Conservation (phyloP, 148 eudicot genomes). For the Selenicereus undatus region DNA sequence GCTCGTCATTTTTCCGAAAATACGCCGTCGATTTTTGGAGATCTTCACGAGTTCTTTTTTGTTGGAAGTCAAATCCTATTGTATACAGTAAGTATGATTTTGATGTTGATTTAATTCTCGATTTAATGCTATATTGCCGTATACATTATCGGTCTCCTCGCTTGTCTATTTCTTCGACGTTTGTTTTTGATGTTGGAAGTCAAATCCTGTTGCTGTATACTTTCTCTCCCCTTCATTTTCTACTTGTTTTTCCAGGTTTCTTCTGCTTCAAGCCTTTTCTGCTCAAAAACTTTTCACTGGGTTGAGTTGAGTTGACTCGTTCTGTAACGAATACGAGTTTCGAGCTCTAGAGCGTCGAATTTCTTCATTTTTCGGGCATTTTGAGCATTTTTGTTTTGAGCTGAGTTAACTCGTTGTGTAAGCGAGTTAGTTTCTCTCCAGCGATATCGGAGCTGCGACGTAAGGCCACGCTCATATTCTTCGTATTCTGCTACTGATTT, state of each 20-base stretch:
- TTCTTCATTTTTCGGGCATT: not conserved
- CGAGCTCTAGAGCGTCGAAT: not conserved
- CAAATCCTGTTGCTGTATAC: too few species aligned
- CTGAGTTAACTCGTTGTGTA: constrained; percentile 10
- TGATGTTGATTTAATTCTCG: constrained; percentile 32
- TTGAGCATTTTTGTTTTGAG: not conserved
- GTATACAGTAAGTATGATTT: constrained; percentile 21
- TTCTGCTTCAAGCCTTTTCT: constrained; percentile 12
- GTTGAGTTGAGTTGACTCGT: constrained; percentile 7
- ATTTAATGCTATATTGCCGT: not conserved
- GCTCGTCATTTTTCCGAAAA: constrained; percentile 23
- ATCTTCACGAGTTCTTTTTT: not conserved
- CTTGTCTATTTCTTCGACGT: constrained; percentile 23
- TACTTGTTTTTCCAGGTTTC: constrained; percentile 2
- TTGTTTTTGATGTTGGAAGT: too few species aligned
- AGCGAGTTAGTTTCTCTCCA: constrained; percentile 1
- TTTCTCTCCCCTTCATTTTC: constrained; percentile 3
- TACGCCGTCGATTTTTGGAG: constrained; percentile 31
- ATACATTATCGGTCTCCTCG: constrained; percentile 12
- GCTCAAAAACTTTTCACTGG: not conserved
- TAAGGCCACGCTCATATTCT: not conserved
- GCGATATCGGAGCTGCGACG: not conserved
- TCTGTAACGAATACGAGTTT: not conserved
- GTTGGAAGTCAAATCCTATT: constrained; percentile 32
- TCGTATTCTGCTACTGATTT: not conserved